Evolutionary conservation across 345 rosid genomes (phyloP), one percentile per base, ranked within the genome.

Genomic region (Barbarea vulgaris): DNA sequence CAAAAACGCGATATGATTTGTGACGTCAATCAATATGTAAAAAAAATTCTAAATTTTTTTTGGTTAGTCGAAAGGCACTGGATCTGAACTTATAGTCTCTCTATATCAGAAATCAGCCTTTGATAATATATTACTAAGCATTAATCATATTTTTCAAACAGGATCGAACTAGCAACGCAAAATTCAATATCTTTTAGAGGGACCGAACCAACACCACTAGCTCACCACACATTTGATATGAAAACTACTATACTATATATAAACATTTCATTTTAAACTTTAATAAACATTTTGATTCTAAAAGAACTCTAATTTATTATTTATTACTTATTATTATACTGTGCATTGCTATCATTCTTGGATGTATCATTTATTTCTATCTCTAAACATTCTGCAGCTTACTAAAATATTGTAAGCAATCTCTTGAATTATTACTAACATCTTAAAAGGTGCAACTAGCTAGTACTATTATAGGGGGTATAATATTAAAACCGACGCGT

Each of bases 371-470:
- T 70, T 24, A 52, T 50, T 7, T 48, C 3, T 48, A 53, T 62
- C 50, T 24, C 25, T 34, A 77, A 77, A 70, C 65, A 70, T 64
- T 77, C 72, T 56, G 53, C 44, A 55, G 27, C 71, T 46, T 18
- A 71, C 51, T 77, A 70, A 64, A 77, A 77, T 70, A 77, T 46
- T 70, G 42, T 27, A 64, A 36, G 53, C 58, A 64, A 50, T 64
- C 67, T 77, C 65, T 70, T 64, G 72, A 77, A 77, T 77, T 70
- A 77, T 77, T 64, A 77, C 62, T 36, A 64, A 36, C 76, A 70
- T 57, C 67, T 77, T 67, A 70, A 77, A 77, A 77, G 72, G 47
- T 64, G 80, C 80, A 77, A 56, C 76, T 77, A 77, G 67, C 76
- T 70, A 70, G 62, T 77, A 64, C 44, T 65, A 56, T 64, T 37